Conservation (phyloP, 2,329 filamentous ascomycete species). For the Beauveria pseudobassiana region DNA sequence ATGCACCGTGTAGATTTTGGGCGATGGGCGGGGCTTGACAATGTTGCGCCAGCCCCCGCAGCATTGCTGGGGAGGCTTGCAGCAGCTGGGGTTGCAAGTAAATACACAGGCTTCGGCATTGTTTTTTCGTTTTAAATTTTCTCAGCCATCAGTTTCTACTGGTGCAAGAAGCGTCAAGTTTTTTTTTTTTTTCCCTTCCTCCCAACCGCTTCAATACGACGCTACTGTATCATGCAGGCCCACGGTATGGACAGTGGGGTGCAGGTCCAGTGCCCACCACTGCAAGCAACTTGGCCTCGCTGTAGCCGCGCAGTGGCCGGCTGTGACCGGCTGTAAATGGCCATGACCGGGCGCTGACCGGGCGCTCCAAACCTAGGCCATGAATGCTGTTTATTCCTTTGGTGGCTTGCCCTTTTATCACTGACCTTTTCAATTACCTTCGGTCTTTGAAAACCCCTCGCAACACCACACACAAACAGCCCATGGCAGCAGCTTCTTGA, state of each 20-base stretch:
- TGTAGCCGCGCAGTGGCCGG: not conserved
- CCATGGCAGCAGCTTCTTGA: not conserved
- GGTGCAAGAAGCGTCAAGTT: not conserved
- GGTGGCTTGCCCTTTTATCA: too few relatives aligned
- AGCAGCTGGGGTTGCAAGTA: not conserved
- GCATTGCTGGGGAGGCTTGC: conserved; percentile 1
- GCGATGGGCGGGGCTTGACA: conserved; percentile 1
- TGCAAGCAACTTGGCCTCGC: not conserved
- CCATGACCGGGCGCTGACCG: too few relatives aligned
- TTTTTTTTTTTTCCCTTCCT: not conserved
- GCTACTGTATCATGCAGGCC: not conserved
- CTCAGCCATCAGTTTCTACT: not conserved
- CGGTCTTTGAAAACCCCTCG: too few relatives aligned
- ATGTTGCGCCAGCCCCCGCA: not conserved
- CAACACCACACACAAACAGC: not conserved
- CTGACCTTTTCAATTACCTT: too few relatives aligned
- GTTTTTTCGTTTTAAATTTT: not conserved
- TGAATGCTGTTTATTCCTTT: too few relatives aligned
- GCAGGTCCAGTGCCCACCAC: not conserved
- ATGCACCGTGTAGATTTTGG: conserved; percentile 6
- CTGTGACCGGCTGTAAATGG: not conserved
- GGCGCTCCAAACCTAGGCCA: too few relatives aligned
- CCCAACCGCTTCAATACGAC: not conserved
- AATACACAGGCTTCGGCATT: not conserved
- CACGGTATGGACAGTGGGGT: not conserved